phyloP scores from a whole-genome alignment of 768 basidiomycete species.

The Hortiboletus campestris region DNA sequence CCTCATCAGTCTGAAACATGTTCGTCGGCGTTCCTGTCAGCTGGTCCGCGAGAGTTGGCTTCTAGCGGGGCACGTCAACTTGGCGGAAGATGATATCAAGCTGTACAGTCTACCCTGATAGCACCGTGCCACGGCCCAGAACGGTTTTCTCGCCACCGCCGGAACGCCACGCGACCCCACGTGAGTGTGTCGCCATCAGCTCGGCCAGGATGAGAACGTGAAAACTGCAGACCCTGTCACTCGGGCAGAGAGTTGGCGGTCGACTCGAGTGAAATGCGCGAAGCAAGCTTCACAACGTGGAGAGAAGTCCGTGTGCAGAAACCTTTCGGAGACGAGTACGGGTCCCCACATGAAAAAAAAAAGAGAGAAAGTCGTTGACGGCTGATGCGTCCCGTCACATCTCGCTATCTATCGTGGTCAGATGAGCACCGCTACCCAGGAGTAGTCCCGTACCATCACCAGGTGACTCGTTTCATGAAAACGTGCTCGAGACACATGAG shows the following conservation, averaged over 20 bases:
- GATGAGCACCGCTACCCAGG: slow-evolving; percentile 1
- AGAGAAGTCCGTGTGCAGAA: not conserved
- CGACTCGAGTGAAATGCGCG: not conserved
- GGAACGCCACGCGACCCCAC: not conserved
- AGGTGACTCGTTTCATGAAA: slow-evolving; percentile 13
- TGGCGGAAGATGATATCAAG: not conserved
- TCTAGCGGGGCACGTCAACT: too few species aligned
- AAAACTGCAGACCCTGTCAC: not conserved
- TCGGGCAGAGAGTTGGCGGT: too few species aligned
- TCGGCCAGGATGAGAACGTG: not conserved
- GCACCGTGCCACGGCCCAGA: not conserved
- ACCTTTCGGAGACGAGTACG: not conserved
- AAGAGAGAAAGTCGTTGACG: not conserved
- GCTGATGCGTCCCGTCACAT: not conserved
- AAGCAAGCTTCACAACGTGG: not conserved
- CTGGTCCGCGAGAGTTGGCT: not conserved
- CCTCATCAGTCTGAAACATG: not conserved
- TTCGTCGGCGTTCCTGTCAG: not conserved
- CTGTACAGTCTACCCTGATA: not conserved
- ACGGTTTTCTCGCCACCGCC: not conserved
- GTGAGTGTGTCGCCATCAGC: not conserved
- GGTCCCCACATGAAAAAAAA: not conserved
- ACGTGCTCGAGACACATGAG: slow-evolving; percentile 14
- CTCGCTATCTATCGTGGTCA: slow-evolving; percentile 6
- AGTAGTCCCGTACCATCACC: slow-evolving; percentile 1